Conservation (phyloP, 345 rosid species). For the Euphorbia tirucalli region DNA sequence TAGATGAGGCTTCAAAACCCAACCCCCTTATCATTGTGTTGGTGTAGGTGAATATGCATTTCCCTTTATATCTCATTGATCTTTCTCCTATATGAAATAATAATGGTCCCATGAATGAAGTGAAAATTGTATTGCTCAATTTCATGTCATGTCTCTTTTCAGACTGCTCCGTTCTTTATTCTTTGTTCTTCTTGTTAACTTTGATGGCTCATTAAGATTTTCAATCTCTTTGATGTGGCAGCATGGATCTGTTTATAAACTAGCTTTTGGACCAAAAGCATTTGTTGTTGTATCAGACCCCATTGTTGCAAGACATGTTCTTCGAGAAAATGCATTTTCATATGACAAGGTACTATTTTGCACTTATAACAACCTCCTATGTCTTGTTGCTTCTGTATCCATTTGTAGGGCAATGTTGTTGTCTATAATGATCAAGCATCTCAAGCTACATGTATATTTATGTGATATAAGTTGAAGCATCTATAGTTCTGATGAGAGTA, state of each 20-base stretch:
- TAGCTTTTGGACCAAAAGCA: conserved; percentile 97
- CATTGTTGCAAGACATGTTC: conserved; percentile 74
- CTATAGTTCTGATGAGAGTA: not conserved
- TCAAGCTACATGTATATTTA: not conserved
- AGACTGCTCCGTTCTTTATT: not conserved
- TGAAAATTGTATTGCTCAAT: not conserved
- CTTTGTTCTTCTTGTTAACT: conserved; percentile 11
- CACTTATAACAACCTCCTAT: not conserved
- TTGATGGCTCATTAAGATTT: not conserved
- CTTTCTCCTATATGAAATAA: not conserved
- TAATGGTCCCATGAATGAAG: not conserved
- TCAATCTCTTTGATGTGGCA: conserved; percentile 32
- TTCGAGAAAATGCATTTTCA: conserved; percentile 82
- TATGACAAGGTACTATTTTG: conserved; percentile 68
- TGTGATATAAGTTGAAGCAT: not conserved
- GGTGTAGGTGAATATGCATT: not conserved
- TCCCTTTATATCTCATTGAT: not conserved
- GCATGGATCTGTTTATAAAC: conserved; percentile 93
- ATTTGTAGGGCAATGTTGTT: not conserved
- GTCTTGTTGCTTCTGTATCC: not conserved
- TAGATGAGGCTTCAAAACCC: not conserved
- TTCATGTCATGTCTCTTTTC: not conserved
- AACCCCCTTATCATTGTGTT: not conserved
- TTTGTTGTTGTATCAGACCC: conserved; percentile 98
- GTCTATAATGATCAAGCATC: not conserved